A percentile compares a stretch with the other conserved stretches of the same genome.
Conservation (phyloP, 1,284 basidiomycete genomes). For the Naganishia sp. region DNA sequence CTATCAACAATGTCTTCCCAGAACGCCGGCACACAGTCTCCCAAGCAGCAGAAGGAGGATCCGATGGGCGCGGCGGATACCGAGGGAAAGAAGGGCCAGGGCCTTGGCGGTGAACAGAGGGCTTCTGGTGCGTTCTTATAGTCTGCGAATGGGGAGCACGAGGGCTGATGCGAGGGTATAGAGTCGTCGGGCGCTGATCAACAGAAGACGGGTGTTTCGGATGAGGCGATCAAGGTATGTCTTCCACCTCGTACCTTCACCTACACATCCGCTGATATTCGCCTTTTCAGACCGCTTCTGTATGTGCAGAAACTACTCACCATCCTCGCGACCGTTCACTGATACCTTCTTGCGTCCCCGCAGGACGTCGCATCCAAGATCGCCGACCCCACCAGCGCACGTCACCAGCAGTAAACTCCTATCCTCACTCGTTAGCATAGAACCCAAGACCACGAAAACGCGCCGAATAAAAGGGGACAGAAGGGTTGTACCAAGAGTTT, state of each 20-base stretch:
- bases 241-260: not conserved
- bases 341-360: not conserved
- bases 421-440: not conserved
- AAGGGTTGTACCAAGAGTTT: not conserved
- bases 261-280: not conserved
- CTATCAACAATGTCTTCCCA: constrained; percentile 25
- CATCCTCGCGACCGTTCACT: not conserved
- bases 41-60: constrained; percentile 23
- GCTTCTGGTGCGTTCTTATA: no score
- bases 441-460: no score
- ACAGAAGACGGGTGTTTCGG: constrained; percentile 10
- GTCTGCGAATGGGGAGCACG: no score
- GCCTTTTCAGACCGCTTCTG: constrained; percentile 5
- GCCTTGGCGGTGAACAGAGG: constrained; percentile 21
- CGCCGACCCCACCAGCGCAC: constrained; percentile 24
- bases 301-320: not conserved
- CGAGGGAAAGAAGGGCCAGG: constrained; percentile 22
- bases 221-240: constrained; percentile 17
- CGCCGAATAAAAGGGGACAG: not conserved
- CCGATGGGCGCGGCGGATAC: constrained; percentile 25
- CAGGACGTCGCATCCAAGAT: constrained; percentile 23
- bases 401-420: constrained; percentile 1
- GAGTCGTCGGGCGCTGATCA: not conserved
- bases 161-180: no score
- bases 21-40: constrained; percentile 30